Conservation (phyloP, 441 rosid species). For the Pelargonium citronellum region DNA sequence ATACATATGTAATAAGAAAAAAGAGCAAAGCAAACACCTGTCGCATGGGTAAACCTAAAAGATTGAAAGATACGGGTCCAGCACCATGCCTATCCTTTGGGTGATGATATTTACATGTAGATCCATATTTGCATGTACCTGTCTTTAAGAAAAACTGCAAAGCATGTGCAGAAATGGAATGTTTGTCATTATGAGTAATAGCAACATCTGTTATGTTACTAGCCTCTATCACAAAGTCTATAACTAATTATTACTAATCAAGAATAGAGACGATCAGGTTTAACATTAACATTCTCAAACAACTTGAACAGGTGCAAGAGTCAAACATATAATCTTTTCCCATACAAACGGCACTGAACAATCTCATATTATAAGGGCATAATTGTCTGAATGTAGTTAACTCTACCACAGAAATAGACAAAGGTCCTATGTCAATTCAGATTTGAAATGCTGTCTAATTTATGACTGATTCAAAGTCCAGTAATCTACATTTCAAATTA, state of each 20-base stretch:
- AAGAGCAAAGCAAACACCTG: conserved; percentile 38
- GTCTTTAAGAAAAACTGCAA: conserved; percentile 74
- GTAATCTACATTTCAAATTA: neutral
- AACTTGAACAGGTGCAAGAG: neutral
- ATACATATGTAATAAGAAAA: neutral
- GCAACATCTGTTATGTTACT: neutral
- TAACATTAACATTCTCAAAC: too few species aligned
- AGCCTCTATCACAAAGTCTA: neutral
- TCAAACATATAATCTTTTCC: neutral
- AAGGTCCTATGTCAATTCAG: neutral
- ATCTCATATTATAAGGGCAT: neutral
- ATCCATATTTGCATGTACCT: conserved; percentile 75
- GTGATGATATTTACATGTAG: conserved; percentile 79
- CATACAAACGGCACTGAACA: neutral
- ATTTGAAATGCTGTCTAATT: neutral
- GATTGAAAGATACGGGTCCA: conserved; percentile 58
- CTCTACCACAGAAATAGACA: neutral
- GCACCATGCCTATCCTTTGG: conserved; percentile 85
- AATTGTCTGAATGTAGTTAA: neutral
- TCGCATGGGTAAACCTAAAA: conserved; percentile 68
- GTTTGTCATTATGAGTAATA: conserved; percentile 4
- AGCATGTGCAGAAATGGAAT: conserved; percentile 8
- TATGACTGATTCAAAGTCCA: neutral
- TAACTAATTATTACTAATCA: neutral
- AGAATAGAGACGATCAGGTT: neutral